Percentiles rank a stretch among this genome's conserved stretches.
Evolutionary conservation across 805 yeast genomes (phyloP).

Genomic region (Saccharomyces mikatae): DNA sequence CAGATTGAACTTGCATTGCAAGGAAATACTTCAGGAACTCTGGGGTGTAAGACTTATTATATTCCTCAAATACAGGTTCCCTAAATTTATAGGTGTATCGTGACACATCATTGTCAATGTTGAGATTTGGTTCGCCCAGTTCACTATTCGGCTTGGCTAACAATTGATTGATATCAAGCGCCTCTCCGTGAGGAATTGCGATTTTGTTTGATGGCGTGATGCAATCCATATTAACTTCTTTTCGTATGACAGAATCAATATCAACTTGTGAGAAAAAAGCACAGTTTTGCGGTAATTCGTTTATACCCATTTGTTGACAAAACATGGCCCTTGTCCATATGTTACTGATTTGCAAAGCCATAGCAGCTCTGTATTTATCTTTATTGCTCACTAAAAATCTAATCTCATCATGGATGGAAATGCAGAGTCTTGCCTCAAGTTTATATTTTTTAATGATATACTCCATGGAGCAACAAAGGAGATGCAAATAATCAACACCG

Average conservation of each 20-base stretch:
- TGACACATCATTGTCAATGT: slow-evolving; percentile 14
- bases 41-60: slow-evolving; percentile 23
- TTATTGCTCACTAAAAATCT: slow-evolving; percentile 68
- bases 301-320: slow-evolving; percentile 82
- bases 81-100: slow-evolving; percentile 17
- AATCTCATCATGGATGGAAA: slow-evolving; percentile 94
- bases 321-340: slow-evolving; percentile 96
- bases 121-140: slow-evolving; percentile 13
- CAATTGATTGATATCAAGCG: slow-evolving; percentile 51
- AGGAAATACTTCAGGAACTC: slow-evolving; percentile 22
- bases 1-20: slow-evolving; percentile 25
- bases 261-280: slow-evolving; percentile 95
- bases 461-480: slow-evolving; percentile 80
- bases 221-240: slow-evolving; percentile 88
- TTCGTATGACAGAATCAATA: slow-evolving; percentile 77
- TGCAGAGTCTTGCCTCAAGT: slow-evolving; percentile 66
- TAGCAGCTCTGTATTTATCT: slow-evolving; percentile 68
- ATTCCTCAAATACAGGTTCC: slow-evolving; percentile 26
- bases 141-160: slow-evolving; percentile 33
- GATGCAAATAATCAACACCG: slow-evolving; percentile 92
- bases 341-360: slow-evolving; percentile 81
- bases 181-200: slow-evolving; percentile 72
- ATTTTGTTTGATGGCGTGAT: slow-evolving; percentile 77
- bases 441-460: slow-evolving; percentile 57
- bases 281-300: slow-evolving; percentile 86